Base-by-base conservation (phyloP, 306 rosid species). In the Comarum palustre region DNA sequence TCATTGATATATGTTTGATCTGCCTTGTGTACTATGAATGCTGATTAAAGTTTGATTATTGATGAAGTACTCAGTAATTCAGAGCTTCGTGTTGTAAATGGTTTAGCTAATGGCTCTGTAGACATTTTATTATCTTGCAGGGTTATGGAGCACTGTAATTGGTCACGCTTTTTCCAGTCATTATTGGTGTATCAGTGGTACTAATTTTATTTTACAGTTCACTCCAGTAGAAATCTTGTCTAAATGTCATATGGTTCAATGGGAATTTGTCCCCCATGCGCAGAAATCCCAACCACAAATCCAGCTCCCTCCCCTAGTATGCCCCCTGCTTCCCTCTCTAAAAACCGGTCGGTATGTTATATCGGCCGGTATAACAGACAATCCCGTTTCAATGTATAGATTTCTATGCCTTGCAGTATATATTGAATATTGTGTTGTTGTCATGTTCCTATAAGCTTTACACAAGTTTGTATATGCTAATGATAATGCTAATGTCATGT, bases 131-230 rank as follows among this genome's bases (percentile, higher is more conserved):
- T 70, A 29, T 73, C 39, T 58, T 88, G 95, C 97, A 94, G 99
- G 99, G 97, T 11, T 94, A 88, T 78, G 99, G 99, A 77, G 97
- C 97, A 51, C 82, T 94, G 59, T 94, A 94, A 81, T 79, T 94
- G 71, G 96, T 94, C 65, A 72, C 99, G 0, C 96, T 92, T 52
- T 94, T 94, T 48, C 99, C 99, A 24, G 83, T 94, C 74, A 94
- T 94, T 72, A 91, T 94, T 41, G 99, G 96, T 60, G 61, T 94
- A 75, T 91, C 99, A 32, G 99, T 94, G 73, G 96, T 94, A 67
- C 73, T 90, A 66, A 94, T 94, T 69, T 80, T 94, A 70, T 94
- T 94, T 83, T 91, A 82, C 82, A 91, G 89, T 71, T 94, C 99
- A 76, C 99, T 94, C 45, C 97, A 82, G 83, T 94, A 91, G 82